phyloP scores from a whole-genome alignment of 2,329 filamentous ascomycete genomes.

The Penicillium sp. region DNA sequence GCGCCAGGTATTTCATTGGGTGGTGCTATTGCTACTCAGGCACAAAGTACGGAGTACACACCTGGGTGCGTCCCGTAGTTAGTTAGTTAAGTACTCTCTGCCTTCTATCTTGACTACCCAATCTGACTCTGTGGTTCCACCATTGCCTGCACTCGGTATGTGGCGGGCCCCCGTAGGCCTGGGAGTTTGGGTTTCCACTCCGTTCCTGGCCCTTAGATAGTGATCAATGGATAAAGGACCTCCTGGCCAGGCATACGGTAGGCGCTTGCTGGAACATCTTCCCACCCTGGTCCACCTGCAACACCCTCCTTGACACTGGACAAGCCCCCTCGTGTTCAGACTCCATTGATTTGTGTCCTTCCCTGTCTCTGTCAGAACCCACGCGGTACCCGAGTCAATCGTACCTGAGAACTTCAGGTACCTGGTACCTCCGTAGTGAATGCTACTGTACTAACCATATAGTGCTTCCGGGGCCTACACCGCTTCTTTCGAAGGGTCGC shows the following conservation, averaged over 20 bases:
- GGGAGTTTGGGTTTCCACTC: conserved; percentile 7
- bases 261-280: conserved; percentile 17
- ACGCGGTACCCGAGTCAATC: conserved; percentile 1
- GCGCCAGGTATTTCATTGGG: not conserved
- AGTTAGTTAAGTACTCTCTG: not conserved
- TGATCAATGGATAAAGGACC: not conserved
- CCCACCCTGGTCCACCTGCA: not conserved
- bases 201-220: conserved; percentile 9
- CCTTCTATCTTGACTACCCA: not conserved
- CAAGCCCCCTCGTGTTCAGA: conserved; percentile 2
- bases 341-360: not conserved
- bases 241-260: conserved; percentile 8
- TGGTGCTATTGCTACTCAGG: not conserved
- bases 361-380: not conserved
- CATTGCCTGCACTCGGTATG: conserved; percentile 1
- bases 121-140: not conserved
- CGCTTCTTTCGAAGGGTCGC: conserved; percentile 17
- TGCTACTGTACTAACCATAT: not conserved
- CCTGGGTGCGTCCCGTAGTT: not conserved
- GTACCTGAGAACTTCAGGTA: not conserved
- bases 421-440: not conserved
- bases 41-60: not conserved
- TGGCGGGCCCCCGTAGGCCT: not conserved
- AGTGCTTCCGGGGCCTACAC: conserved; percentile 14
- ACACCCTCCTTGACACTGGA: not conserved